Evolutionary conservation across 2,329 filamentous ascomycete genomes (phyloP).

Genomic region (Chaetomiaceae sp.): DNA sequence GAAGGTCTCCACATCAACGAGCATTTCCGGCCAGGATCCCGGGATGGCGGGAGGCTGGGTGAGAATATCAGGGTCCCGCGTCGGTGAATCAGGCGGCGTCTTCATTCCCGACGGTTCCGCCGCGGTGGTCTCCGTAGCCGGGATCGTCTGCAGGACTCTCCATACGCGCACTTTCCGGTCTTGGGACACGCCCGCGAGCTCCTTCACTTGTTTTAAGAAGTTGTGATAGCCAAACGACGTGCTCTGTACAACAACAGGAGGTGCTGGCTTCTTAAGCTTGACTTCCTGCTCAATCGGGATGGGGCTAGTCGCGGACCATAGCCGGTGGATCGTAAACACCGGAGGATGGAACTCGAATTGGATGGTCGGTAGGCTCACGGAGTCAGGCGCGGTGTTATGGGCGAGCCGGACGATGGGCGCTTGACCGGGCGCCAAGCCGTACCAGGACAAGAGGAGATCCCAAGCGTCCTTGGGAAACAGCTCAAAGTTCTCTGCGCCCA

Average conservation of each 20-base stretch:
- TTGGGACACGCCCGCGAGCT: constrained; percentile 58
- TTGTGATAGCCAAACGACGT: constrained; percentile 61
- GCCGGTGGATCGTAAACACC: constrained; percentile 75
- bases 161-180: constrained; percentile 72
- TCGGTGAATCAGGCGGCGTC: constrained; percentile 25
- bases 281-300: constrained; percentile 51
- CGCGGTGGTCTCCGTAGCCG: constrained; percentile 31
- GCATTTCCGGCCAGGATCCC: constrained; percentile 39
- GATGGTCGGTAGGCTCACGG: constrained; percentile 54
- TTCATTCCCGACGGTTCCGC: constrained; percentile 39
- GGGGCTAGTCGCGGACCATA: constrained; percentile 57
- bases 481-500: constrained; percentile 65
- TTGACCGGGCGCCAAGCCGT: constrained; percentile 65
- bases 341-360: constrained; percentile 80
- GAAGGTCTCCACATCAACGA: constrained; percentile 59
- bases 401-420: constrained; percentile 68
- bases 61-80: constrained; percentile 15
- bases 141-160: constrained; percentile 50
- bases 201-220: constrained; percentile 73
- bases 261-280: constrained; percentile 54
- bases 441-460: constrained; percentile 75
- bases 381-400: constrained; percentile 64
- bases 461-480: constrained; percentile 75
- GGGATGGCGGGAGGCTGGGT: constrained; percentile 16
- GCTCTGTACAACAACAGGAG: constrained; percentile 64